Evolutionary conservation across 2,329 filamentous ascomycete species (phyloP).

Genomic region (Diaporthe longicolla): DNA sequence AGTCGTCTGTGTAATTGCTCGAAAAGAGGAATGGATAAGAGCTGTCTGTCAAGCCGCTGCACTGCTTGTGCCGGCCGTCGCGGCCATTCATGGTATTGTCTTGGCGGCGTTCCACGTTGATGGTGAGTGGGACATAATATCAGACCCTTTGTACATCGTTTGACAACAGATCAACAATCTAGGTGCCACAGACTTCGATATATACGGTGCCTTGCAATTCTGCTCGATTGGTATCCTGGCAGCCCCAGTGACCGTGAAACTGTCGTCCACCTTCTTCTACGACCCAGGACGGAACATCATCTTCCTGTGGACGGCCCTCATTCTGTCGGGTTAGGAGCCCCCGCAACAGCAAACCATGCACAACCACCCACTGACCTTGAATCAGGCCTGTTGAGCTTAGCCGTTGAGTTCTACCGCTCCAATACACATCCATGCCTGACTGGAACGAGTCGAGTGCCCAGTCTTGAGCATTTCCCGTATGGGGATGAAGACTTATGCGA

Average conservation of each 20-base stretch:
- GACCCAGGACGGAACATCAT: conserved; percentile 75
- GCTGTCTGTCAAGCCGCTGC: conserved; percentile 75
- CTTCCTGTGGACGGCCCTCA: conserved; percentile 74
- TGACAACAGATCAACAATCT: neutral
- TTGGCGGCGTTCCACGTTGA: conserved; percentile 71
- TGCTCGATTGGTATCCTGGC: conserved; percentile 76
- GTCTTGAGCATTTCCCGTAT: conserved; percentile 61
- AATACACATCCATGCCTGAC: conserved; percentile 42
- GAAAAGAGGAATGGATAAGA: conserved; percentile 72
- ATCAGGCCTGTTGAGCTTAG: conserved; percentile 70
- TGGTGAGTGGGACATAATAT: conserved; percentile 57
- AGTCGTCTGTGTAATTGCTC: conserved; percentile 73
- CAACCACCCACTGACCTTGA: conserved; percentile 2
- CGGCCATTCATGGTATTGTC: conserved; percentile 74
- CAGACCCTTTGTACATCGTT: neutral
- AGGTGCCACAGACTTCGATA: conserved; percentile 77
- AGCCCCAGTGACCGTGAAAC: conserved; percentile 72
- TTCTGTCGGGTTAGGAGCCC: conserved; percentile 66
- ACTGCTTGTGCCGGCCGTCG: conserved; percentile 73
- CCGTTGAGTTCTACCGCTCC: conserved; percentile 74
- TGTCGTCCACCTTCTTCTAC: conserved; percentile 75
- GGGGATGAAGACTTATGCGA: conserved; percentile 57
- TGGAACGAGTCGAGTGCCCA: conserved; percentile 52
- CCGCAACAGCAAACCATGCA: neutral
- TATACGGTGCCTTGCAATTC: conserved; percentile 77